Evolutionary conservation across 805 yeast genomes (phyloP), one percentile per base, ranked within the genome.

Genomic region (Lipomyces mesembrius): DNA sequence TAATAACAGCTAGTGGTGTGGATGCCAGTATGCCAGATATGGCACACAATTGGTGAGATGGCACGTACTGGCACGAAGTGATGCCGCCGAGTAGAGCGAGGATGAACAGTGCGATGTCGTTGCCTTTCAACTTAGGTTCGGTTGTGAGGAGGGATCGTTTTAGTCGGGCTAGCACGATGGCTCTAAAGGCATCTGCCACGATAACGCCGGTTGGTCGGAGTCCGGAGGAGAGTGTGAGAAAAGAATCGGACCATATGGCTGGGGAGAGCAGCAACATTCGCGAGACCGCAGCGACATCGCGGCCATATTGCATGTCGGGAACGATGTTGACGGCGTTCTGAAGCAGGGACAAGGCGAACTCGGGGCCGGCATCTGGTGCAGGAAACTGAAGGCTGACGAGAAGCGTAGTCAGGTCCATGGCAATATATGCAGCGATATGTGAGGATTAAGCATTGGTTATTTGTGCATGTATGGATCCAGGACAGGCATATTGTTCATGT

Each of bases 201-300:
- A 32, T 52, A 20, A 57, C 35, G 9, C 64, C 65, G 29, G 22
- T 27, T 34, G 60, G 54, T 12, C 34, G 27, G 7, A 34, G 8
- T 29, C 34, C 8, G 17, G 55, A 52, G 6, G 55, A 52, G 7
- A 51, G 22, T 22, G 43, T 54, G 25, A 46, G 32, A 43, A 27
- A 29, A 2, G 49, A 49, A 5, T n/a, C 51, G 14, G 52, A 11
- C 69, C 69, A 66, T 20, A 66, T 58, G 17, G 67, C 46, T 14
- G 67, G 67, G 20, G 70, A 63, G 14, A 66, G 63, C 27, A 66
- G 14, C 9, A 63, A 8, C 64, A 63, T 63, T 14, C 70, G 64
- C 49, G 64, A 25, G 51, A 66, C 34, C 8, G 63, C 60, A 2
- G 70, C 70, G 25, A 66, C 35, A n/a, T 66, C 67, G 27, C 59